phyloP scores from a whole-genome alignment of 2,329 filamentous ascomycete species.

The Verticillium nubilum region DNA sequence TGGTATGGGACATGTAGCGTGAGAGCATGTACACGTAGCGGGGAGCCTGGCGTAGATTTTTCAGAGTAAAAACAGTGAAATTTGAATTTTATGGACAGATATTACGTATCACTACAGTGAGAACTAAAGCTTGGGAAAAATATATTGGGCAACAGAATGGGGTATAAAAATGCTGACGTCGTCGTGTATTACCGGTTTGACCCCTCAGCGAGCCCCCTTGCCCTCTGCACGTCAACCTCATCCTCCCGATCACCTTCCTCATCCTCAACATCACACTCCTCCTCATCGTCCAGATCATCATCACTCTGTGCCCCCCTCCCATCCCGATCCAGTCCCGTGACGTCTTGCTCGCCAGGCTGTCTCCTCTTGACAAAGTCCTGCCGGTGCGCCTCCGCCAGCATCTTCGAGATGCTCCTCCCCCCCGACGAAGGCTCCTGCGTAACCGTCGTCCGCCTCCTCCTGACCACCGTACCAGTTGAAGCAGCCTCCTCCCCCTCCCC shows the following conservation, averaged over 20 bases:
- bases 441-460: slow-evolving; percentile 14
- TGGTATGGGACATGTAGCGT: no score
- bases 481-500: slow-evolving; percentile 4
- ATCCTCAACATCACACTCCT: slow-evolving; percentile 22
- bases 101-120: no score
- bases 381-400: slow-evolving; percentile 79
- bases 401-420: slow-evolving; percentile 41
- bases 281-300: slow-evolving; percentile 26
- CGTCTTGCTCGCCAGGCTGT: slow-evolving; percentile 23
- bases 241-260: slow-evolving; percentile 10
- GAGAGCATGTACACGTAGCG: no score
- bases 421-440: slow-evolving; percentile 13
- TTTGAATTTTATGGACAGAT: no score
- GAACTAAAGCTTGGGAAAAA: no score
- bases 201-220: neutral
- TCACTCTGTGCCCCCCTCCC: slow-evolving; percentile 17
- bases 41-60: no score
- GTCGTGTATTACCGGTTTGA: neutral
- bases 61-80: no score
- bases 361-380: slow-evolving; percentile 87
- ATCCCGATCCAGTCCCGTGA: slow-evolving; percentile 14
- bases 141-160: no score
- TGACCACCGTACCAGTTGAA: slow-evolving; percentile 2
- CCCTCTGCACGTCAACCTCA: neutral
- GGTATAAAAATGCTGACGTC: no score